Percentiles rank a stretch among this genome's conserved stretches.
phyloP scores from a whole-genome alignment of 306 rosid genomes.

The Crotalaria pallida region DNA sequence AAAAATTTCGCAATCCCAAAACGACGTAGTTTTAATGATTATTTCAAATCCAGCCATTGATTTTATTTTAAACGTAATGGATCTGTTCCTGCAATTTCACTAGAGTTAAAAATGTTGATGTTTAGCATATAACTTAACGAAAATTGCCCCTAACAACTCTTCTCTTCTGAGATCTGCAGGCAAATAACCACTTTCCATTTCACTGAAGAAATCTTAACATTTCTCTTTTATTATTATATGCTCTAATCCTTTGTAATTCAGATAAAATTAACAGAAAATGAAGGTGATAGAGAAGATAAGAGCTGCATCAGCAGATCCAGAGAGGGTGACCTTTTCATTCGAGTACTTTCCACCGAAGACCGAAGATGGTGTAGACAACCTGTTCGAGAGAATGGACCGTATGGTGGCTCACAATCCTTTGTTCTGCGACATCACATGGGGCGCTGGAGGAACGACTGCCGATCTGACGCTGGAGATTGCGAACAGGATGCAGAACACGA shows the following conservation, averaged over 20 bases:
- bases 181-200: background rate
- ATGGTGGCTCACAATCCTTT: constrained; percentile 91
- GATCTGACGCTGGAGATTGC: constrained; percentile 89
- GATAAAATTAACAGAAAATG: constrained; percentile 26
- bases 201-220: background rate
- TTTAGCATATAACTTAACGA: background rate
- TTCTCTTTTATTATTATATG: no score
- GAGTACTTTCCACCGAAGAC: constrained; percentile 96
- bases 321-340: constrained; percentile 76
- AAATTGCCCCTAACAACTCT: background rate
- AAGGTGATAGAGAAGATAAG: constrained; percentile 83
- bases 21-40: no score
- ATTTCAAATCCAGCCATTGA: no score
- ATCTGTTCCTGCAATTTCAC: no score
- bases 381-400: constrained; percentile 92
- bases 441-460: constrained; percentile 94
- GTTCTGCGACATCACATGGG: constrained; percentile 97
- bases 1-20: no score
- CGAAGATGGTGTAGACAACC: constrained; percentile 88
- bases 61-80: no score
- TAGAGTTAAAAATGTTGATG: no score
- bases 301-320: constrained; percentile 40
- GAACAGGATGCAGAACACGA: constrained; percentile 81
- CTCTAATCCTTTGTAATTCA: constrained; percentile 3
- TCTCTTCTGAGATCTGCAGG: constrained; percentile 2